Percentiles rank a stretch among this genome's conserved stretches.
phyloP scores from a whole-genome alignment of 78 protist genomes.

The Thecamonas trahens region DNA sequence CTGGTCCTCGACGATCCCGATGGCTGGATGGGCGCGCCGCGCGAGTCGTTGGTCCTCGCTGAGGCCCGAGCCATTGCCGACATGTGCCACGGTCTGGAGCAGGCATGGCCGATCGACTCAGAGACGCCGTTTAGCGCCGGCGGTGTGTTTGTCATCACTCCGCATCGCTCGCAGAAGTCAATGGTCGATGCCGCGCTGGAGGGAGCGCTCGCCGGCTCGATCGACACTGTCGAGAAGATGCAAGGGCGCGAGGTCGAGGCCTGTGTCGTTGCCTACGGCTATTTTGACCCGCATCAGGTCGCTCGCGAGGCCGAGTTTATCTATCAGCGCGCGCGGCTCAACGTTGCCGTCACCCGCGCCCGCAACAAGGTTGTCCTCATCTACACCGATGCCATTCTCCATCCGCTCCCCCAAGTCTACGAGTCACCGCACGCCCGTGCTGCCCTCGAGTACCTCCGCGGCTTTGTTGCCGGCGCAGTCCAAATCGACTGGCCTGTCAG shows the following conservation, averaged over 20 bases:
- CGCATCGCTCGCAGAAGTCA: not conserved
- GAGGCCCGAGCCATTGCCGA: too few species aligned
- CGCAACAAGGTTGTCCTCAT: not conserved
- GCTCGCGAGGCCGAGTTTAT: not conserved
- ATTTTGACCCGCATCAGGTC: not conserved
- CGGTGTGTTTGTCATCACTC: not conserved
- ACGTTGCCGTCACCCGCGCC: not conserved
- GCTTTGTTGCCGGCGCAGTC: too few species aligned
- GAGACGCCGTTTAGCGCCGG: too few species aligned
- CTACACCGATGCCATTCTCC: not conserved
- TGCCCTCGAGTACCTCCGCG: too few species aligned
- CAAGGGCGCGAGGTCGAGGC: not conserved
- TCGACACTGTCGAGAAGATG: constrained; percentile 6
- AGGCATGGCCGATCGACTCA: too few species aligned
- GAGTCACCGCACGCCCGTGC: too few species aligned
- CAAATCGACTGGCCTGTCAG: too few species aligned
- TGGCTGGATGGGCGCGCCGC: too few species aligned
- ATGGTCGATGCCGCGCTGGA: not conserved
- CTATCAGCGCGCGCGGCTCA: not conserved
- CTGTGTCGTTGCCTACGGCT: not conserved
- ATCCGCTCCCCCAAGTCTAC: too few species aligned
- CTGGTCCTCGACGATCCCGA: too few species aligned
- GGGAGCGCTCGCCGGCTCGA: not conserved
- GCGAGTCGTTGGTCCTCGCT: too few species aligned
- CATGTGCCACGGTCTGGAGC: too few species aligned